These are phyloP conservation scores for Eutypa lata DNA, from an alignment of 2,329 filamentous ascomycete genomes.

Conservation along the genomic window DNA sequence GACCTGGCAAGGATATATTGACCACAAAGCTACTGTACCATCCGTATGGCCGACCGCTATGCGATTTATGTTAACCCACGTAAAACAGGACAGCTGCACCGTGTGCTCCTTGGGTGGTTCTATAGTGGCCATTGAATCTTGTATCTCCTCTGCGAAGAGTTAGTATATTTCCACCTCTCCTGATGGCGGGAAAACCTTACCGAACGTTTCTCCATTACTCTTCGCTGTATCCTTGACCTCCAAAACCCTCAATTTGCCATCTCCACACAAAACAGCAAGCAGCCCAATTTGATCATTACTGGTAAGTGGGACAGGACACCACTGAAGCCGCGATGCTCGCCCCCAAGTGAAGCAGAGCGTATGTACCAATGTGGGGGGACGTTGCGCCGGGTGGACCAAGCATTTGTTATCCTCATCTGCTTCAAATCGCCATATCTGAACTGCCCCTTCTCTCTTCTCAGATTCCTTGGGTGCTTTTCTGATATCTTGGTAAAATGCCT, in stretches of 20 bases:
- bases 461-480: conserved; percentile 33
- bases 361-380: conserved; percentile 36
- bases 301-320: conserved; percentile 45
- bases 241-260: conserved; percentile 49
- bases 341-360: conserved; percentile 50
- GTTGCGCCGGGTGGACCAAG: conserved; percentile 31
- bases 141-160: conserved; percentile 39
- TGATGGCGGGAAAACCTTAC: conserved; percentile 29
- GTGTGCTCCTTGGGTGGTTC: conserved; percentile 43
- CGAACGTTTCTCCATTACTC: conserved; percentile 31
- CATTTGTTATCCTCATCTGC: conserved; percentile 27
- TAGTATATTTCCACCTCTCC: conserved; percentile 14
- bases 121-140: conserved; percentile 42
- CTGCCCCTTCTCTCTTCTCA: conserved; percentile 40
- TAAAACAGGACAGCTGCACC: conserved; percentile 48
- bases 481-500: conserved; percentile 40
- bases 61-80: conserved; percentile 55
- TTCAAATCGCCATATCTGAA: conserved; percentile 52
- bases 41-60: conserved; percentile 54
- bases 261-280: conserved; percentile 48
- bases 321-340: conserved; percentile 47
- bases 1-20: conserved; percentile 45
- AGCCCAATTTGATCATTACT: conserved; percentile 32
- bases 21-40: conserved; percentile 56
- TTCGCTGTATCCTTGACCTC: conserved; percentile 33